Evolutionary conservation across 2,329 filamentous ascomycete species (phyloP).

Genomic region (Neobulgaria alba): DNA sequence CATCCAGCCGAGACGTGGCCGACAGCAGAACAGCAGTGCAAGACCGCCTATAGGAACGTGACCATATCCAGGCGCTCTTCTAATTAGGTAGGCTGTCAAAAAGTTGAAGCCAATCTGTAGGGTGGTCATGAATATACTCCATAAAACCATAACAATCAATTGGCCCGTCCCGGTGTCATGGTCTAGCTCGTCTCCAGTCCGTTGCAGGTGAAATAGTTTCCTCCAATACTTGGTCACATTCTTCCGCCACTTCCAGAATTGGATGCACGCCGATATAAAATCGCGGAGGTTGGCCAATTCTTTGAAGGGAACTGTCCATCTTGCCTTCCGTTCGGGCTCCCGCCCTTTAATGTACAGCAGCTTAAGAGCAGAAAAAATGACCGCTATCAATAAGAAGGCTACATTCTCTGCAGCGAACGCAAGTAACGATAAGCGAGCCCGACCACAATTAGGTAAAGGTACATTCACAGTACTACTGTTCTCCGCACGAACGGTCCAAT

Average conservation of each 20-base stretch:
- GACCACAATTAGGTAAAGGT: background rate
- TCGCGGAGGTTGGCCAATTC: no score
- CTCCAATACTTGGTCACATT: no score
- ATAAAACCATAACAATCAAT: background rate
- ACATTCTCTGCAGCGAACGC: background rate
- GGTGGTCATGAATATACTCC: background rate
- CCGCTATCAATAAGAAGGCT: background rate
- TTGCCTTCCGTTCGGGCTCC: no score
- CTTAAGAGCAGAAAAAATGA: background rate
- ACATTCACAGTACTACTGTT: background rate
- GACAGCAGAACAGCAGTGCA: slow-evolving; percentile 1
- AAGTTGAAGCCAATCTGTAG: slow-evolving; percentile 3
- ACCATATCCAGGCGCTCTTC: background rate
- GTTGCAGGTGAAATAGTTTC: background rate
- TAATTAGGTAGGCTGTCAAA: background rate
- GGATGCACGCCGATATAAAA: no score
- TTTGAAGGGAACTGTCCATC: no score
- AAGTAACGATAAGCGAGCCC: background rate
- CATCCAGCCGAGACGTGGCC: slow-evolving; percentile 2
- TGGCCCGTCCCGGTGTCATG: no score
- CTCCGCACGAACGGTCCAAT: background rate
- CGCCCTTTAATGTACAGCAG: background rate
- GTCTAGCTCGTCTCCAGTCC: no score
- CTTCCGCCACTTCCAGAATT: no score
- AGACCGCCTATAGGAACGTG: background rate